Base-by-base conservation (phyloP, 305 asterid species). In the Fraxinus sp. region DNA sequence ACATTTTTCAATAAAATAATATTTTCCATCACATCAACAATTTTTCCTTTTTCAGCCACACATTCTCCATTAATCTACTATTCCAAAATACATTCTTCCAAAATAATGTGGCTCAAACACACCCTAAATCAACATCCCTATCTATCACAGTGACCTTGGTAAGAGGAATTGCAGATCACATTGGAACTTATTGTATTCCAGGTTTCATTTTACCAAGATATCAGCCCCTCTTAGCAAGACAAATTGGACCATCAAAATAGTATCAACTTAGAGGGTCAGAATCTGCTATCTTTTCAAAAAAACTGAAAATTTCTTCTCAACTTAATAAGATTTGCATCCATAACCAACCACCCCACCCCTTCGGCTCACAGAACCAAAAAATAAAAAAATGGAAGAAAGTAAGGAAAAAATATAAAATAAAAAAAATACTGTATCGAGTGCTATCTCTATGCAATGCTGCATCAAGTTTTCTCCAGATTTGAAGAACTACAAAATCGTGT, bases 251-350 rank as follows among this genome's bases (percentile, higher is more conserved):
- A 81, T 37, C 26, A 30, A 72, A 24, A 32, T 71, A 35, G 4
- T 11, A 3, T 68, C 20, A 18, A 24, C 72, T 49, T 41, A 35
- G 43, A 43, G 36, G 36, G 64, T 71, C 11, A 3, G 68, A 55
- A 81, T 79, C 84, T 32, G 75, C 80, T 10, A 36, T 55, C 30
- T 10, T 13, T 6, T 75, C 30, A n/a, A 16, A 76, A 76, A 52
- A 41, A 24, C 24, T 39, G 20, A 76, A 46, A 43, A 32, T 39
- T 13, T 46, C 14, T 41, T 79, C 80, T 41, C 28, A 1, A 24
- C 49, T 71, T 72, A 33, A 76, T 32, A 16, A 5, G 37, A 36
- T 46, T 28, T 13, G 64, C 10, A 80, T 76, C 74, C 35, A 78
- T 71, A 6, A 74, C 5, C 52, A 52, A 64, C n/a, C 73, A 5